Conservation (phyloP, 352 stramenopile species). For the Phytopythium kandeliae region DNA sequence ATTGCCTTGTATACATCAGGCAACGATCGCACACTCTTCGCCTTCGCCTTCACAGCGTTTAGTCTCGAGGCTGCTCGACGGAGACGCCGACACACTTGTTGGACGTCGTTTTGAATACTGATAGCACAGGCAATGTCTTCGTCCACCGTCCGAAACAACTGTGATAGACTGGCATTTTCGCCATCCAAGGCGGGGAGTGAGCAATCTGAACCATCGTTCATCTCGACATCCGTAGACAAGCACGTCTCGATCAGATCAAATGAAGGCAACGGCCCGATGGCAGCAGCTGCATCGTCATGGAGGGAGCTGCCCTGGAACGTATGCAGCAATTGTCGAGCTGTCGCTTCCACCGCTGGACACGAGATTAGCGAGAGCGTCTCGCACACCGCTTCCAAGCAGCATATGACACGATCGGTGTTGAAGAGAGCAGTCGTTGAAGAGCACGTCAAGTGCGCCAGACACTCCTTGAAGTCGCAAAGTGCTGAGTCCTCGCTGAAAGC, state of each 20-base stretch:
- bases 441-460: constrained; percentile 25
- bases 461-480: constrained; percentile 34
- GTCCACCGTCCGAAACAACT: constrained; percentile 29
- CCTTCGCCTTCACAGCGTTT: constrained; percentile 7
- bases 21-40: neutral
- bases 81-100: constrained; percentile 22
- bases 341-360: constrained; percentile 31
- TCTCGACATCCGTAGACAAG: neutral
- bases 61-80: constrained; percentile 7
- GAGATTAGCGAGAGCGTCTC: constrained; percentile 51
- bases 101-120: constrained; percentile 4
- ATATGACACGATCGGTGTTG: constrained; percentile 16
- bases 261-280: constrained; percentile 14
- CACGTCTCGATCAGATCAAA: constrained; percentile 18
- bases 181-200: neutral
- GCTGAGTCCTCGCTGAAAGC: constrained; percentile 1
- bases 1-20: constrained; percentile 22
- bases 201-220: neutral
- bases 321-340: constrained; percentile 29
- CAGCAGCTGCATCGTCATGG: neutral
- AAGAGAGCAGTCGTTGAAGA: constrained; percentile 18
- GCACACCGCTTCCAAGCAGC: constrained; percentile 48
- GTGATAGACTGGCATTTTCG: neutral
- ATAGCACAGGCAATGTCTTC: constrained; percentile 16
- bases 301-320: constrained; percentile 11